Conservation (phyloP, 257 asterid genomes). For the Parsonsia alboflavescens region DNA sequence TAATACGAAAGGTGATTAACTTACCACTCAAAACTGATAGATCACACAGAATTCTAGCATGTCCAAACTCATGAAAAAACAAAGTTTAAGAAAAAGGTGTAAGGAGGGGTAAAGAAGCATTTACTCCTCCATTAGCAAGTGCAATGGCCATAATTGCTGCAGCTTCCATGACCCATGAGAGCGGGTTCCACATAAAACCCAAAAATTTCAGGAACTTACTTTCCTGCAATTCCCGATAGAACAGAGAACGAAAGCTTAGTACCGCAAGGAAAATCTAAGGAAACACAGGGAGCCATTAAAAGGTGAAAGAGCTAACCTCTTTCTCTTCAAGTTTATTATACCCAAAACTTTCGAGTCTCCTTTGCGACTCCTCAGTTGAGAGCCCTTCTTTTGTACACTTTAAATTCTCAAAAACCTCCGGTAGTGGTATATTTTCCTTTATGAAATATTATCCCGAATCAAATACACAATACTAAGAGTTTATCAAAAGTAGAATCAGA, state of each 20-base stretch:
- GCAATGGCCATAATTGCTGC: constrained; percentile 17
- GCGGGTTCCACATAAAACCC: constrained; percentile 19
- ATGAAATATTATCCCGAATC: neutral
- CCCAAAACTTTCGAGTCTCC: constrained; percentile 85
- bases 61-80: neutral
- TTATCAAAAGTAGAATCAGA: neutral
- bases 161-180: constrained; percentile 17
- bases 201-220: constrained; percentile 13
- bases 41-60: neutral
- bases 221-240: constrained; percentile 4
- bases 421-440: constrained; percentile 92
- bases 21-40: neutral
- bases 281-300: neutral
- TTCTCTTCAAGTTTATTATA: constrained; percentile 97
- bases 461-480: neutral
- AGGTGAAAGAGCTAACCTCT: constrained; percentile 38
- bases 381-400: constrained; percentile 91
- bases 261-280: neutral
- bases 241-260: neutral
- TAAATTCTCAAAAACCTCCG: constrained; percentile 90
- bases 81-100: neutral
- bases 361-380: constrained; percentile 64
- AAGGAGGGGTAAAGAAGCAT: neutral
- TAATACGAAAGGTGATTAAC: neutral
- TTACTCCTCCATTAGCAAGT: constrained; percentile 17